Evolutionary conservation across 2,329 filamentous ascomycete species (phyloP).

Genomic region (Colletotrichum siamense): DNA sequence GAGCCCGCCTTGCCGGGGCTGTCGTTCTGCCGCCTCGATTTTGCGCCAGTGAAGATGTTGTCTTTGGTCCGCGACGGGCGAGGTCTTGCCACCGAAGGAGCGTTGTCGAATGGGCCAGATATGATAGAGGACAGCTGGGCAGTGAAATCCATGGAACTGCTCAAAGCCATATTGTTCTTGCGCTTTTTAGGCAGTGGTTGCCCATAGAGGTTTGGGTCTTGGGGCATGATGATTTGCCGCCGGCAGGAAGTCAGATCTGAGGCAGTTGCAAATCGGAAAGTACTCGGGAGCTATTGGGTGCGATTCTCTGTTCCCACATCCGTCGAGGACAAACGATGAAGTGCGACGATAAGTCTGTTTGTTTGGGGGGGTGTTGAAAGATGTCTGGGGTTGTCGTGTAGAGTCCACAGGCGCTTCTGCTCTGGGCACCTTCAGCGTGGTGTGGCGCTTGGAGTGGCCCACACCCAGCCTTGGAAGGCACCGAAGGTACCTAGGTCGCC

Average conservation of each 20-base stretch:
- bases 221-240: slow-evolving; percentile 49
- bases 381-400: not conserved
- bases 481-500: too few species aligned
- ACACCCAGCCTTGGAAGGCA: too few species aligned
- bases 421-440: not conserved
- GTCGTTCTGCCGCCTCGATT: slow-evolving; percentile 43
- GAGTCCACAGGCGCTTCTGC: not conserved
- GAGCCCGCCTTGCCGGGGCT: slow-evolving; percentile 52
- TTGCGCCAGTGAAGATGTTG: slow-evolving; percentile 66
- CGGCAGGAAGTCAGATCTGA: not conserved
- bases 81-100: slow-evolving; percentile 50
- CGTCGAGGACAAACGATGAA: not conserved
- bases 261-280: not conserved
- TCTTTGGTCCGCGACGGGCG: slow-evolving; percentile 64
- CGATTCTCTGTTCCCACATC: not conserved
- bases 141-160: slow-evolving; percentile 82
- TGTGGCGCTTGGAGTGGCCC: not conserved
- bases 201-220: slow-evolving; percentile 79
- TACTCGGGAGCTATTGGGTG: not conserved
- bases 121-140: slow-evolving; percentile 86
- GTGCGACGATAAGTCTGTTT: not conserved
- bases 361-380: too few species aligned
- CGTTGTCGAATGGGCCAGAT: slow-evolving; percentile 44
- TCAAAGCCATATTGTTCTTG: slow-evolving; percentile 73
- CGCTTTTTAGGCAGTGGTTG: slow-evolving; percentile 72